Base-by-base conservation (phyloP, 1,284 basidiomycete species). In the Singerocomus rubriflavus region DNA sequence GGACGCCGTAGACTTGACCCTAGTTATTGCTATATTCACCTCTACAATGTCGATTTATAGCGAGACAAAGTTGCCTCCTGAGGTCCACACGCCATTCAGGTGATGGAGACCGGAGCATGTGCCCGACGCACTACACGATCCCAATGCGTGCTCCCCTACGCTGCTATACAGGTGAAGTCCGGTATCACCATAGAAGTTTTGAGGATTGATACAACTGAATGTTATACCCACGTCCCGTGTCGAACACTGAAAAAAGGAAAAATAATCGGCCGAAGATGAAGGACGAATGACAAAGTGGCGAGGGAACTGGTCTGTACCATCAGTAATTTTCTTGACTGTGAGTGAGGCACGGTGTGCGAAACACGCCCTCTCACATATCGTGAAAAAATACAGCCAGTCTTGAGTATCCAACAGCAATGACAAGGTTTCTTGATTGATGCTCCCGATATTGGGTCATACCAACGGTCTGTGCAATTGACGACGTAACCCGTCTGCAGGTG, bases 111-210 rank as follows among this genome's bases (percentile, higher is more conserved):
- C 91, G 11, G 71, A 82, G 64, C 69, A 72, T 29, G 79, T 84
- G 1, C 79, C 79, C 3, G 80, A 87, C 61, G 84, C 90, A 26
- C 91, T 91, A 17, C 88, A 89, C 62, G 83, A 85, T 53, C 81
- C 84, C 33, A 64, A 83, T 61, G 75, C 85, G 11, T 93, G 93
- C 70, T 94, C 89, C 75, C 91, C 91, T 7, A 93, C 94, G 90
- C 66, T 77, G 41, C 69, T 91, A 53, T 88, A 88, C 73, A 88
- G 83, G 67, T 93, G 84, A 48, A 76, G 29, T 34, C 10, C 2
- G 11, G 26, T 6, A 16, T 43, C 21, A 12, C 39, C 37, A n/a
- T 48, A 37, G 50, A 47, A 14, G 30, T 35, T 25, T 45, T 14
- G 35, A 45, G 32, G 36, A 34, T 46, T 11, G 39, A 66, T 59